Evolutionary conservation across 176 grass and related monocot genomes (phyloP).

Genomic region (Avena eriantha): DNA sequence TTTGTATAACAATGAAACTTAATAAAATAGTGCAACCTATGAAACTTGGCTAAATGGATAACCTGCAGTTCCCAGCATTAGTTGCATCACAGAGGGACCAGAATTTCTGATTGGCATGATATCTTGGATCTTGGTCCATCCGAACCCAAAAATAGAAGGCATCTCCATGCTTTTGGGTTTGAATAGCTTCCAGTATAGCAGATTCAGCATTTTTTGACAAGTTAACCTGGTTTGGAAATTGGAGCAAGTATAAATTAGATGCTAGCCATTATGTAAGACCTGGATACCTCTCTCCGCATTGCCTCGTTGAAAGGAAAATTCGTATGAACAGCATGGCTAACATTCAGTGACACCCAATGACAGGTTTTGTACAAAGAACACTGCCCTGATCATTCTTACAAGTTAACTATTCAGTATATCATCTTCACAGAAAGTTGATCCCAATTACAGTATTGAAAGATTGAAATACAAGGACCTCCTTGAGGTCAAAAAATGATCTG

Average conservation of each 20-base stretch:
- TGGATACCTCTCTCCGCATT: slow-evolving; percentile 22
- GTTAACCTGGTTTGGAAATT: slow-evolving; percentile 52
- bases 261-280: slow-evolving; percentile 9
- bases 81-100: slow-evolving; percentile 94
- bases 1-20: slow-evolving; percentile 6
- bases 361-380: slow-evolving; percentile 14
- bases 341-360: slow-evolving; percentile 16
- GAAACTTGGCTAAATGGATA: slow-evolving; percentile 39
- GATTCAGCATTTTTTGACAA: slow-evolving; percentile 80
- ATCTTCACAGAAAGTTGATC: slow-evolving; percentile 1
- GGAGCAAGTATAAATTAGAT: slow-evolving; percentile 17
- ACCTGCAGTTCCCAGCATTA: slow-evolving; percentile 99
- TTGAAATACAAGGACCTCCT: neutral
- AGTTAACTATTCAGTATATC: neutral
- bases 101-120: slow-evolving; percentile 65
- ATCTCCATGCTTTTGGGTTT: slow-evolving; percentile 86
- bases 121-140: slow-evolving; percentile 91
- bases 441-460: slow-evolving; percentile 10
- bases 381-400: slow-evolving; percentile 18
- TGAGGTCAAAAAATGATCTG: neutral
- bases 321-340: slow-evolving; percentile 15
- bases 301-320: slow-evolving; percentile 16
- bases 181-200: slow-evolving; percentile 73
- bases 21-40: slow-evolving; percentile 9
- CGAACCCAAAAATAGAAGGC: slow-evolving; percentile 95